phyloP scores from a whole-genome alignment of 2,329 filamentous ascomycete genomes.

The Diaporthe citriasiana region DNA sequence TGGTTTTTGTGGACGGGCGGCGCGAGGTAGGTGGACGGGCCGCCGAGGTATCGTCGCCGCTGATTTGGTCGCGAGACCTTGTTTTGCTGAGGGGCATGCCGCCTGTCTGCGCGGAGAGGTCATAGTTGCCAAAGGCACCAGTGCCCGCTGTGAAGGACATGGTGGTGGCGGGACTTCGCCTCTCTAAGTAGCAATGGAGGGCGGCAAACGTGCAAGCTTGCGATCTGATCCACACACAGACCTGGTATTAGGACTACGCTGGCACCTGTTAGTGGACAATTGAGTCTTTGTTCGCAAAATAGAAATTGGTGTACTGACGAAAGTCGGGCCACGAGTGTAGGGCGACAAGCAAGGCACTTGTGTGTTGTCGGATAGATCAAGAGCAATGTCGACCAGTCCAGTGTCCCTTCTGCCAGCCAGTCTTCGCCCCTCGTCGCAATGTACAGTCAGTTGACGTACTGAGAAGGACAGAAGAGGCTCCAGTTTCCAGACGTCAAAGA shows the following conservation, averaged over 20 bases:
- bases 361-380: neutral
- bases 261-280: neutral
- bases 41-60: conserved; percentile 42
- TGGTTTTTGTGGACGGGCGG: conserved; percentile 41
- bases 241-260: neutral
- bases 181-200: conserved; percentile 2
- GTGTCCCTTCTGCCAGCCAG: neutral
- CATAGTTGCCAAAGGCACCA: conserved; percentile 62
- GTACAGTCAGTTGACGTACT: conserved; percentile 13
- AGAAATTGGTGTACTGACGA: neutral
- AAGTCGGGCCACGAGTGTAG: neutral
- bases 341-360: neutral
- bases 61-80: conserved; percentile 40
- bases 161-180: conserved; percentile 31
- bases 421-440: conserved; percentile 15
- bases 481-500: neutral
- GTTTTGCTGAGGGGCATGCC: conserved; percentile 53
- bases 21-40: conserved; percentile 16
- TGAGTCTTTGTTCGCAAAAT: neutral
- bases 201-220: neutral
- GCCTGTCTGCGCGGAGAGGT: conserved; percentile 60
- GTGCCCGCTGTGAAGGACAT: conserved; percentile 59
- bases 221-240: neutral
- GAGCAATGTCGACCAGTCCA: neutral
- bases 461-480: conserved; percentile 21